Evolutionary conservation across 805 yeast species (phyloP).

Genomic region (Wickerhamomyces strasburgensis): DNA sequence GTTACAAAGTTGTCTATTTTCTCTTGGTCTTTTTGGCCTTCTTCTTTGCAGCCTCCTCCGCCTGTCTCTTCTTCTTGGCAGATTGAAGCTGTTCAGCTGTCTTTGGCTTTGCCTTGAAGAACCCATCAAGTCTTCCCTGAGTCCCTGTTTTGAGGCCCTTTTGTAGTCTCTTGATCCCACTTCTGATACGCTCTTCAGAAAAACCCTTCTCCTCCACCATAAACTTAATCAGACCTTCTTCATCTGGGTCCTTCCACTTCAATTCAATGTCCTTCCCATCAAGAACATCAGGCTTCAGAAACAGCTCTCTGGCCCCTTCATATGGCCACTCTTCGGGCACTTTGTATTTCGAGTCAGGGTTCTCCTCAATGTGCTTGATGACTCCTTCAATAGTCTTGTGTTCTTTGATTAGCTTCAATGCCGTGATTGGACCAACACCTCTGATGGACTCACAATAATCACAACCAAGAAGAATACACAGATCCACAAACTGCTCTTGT

Average conservation of each 20-base stretch:
- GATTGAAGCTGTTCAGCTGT: conserved; percentile 39
- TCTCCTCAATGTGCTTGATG: conserved; percentile 51
- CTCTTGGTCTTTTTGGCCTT: conserved; percentile 20
- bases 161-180: conserved; percentile 79
- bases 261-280: conserved; percentile 57
- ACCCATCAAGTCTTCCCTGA: conserved; percentile 91
- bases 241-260: conserved; percentile 88
- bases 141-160: conserved; percentile 82
- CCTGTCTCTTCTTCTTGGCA: conserved; percentile 26
- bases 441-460: conserved; percentile 94
- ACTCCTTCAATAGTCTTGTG: conserved; percentile 78
- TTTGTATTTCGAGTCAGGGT: conserved; percentile 58
- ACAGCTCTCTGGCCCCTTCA: conserved; percentile 79
- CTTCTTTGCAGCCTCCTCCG: conserved; percentile 26
- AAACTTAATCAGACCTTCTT: conserved; percentile 74
- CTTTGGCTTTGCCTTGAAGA: conserved; percentile 65
- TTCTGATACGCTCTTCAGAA: conserved; percentile 83
- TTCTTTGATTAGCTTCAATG: conserved; percentile 80
- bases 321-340: conserved; percentile 96
- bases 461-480: conserved; percentile 92
- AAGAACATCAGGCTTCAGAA: conserved; percentile 75
- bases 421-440: conserved; percentile 97
- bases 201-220: conserved; percentile 88
- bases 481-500: conserved; percentile 71
- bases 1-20: conserved; percentile 12